Conservation (phyloP, 2,329 filamentous ascomycete species). For the Trichothecium sympodiale region DNA sequence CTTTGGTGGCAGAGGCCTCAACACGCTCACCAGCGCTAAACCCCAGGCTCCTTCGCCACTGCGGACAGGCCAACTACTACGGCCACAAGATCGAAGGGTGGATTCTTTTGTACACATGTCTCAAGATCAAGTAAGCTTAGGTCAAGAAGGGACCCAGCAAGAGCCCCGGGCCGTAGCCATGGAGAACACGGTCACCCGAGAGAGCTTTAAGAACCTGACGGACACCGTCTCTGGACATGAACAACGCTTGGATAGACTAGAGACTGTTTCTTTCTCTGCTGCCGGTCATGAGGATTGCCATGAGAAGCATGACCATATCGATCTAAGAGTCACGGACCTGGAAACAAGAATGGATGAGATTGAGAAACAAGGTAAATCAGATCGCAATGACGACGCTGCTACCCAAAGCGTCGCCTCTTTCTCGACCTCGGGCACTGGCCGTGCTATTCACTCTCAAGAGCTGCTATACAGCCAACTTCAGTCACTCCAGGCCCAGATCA, state of each 20-base stretch:
- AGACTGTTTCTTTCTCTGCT: conserved; percentile 58
- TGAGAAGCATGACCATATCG: conserved; percentile 55
- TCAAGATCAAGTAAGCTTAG: conserved; percentile 3
- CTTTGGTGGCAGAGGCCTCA: conserved; percentile 43
- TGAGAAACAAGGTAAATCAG: conserved; percentile 36
- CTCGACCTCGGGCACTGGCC: conserved; percentile 29
- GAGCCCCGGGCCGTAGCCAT: conserved; percentile 13
- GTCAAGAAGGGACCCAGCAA: conserved; percentile 11
- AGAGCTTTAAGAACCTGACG: conserved; percentile 32
- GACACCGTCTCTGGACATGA: conserved; percentile 50
- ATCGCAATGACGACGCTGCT: conserved; percentile 29
- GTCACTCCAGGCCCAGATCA: conserved; percentile 36
- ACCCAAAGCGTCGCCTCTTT: conserved; percentile 35
- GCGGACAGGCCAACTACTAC: conserved; percentile 1
- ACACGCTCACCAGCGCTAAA: conserved; percentile 30
- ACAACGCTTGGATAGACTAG: conserved; percentile 55
- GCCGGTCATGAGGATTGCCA: conserved; percentile 57
- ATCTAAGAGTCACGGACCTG: conserved; percentile 57
- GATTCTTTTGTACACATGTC: conserved; percentile 15
- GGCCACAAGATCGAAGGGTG: conserved; percentile 9
- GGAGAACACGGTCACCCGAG: conserved; percentile 15
- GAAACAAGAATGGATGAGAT: conserved; percentile 53
- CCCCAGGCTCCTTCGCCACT: conserved; percentile 18
- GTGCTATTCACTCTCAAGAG: conserved; percentile 30
- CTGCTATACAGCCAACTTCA: conserved; percentile 37